phyloP scores from a whole-genome alignment of 441 rosid genomes.

The Mallotus repandus region DNA sequence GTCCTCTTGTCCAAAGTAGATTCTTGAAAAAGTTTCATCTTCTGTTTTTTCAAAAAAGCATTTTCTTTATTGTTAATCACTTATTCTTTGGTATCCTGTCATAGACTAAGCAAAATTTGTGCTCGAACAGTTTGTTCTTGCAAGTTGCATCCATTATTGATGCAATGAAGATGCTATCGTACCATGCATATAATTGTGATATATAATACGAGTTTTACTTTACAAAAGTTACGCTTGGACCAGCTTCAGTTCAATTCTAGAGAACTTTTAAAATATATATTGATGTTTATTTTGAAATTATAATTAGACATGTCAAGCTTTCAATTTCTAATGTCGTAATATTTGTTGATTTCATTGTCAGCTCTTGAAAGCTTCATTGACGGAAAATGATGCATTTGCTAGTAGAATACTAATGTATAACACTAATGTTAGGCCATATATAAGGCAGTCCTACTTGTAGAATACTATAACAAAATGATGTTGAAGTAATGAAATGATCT shows the following conservation, averaged over 20 bases:
- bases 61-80: not conserved
- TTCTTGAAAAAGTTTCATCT: not conserved
- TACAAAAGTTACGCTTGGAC: not conserved
- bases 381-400: constrained; percentile 58
- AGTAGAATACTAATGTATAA: too few relatives aligned
- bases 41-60: too few relatives aligned
- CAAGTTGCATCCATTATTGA: not conserved
- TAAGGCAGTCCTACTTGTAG: too few relatives aligned
- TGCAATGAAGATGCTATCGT: not conserved
- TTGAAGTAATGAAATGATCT: too few relatives aligned
- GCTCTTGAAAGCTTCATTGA: constrained; percentile 56
- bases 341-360: constrained; percentile 52
- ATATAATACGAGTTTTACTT: not conserved
- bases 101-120: not conserved
- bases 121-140: not conserved
- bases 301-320: not conserved
- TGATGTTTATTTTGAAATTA: too few relatives aligned
- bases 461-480: too few relatives aligned
- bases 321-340: constrained; percentile 10
- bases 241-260: not conserved
- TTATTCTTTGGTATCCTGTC: not conserved
- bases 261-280: not conserved
- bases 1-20: not conserved
- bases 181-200: not conserved
- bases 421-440: too few relatives aligned